phyloP scores from a whole-genome alignment of 2,329 filamentous ascomycete species.

The Scorias spongiosa region DNA sequence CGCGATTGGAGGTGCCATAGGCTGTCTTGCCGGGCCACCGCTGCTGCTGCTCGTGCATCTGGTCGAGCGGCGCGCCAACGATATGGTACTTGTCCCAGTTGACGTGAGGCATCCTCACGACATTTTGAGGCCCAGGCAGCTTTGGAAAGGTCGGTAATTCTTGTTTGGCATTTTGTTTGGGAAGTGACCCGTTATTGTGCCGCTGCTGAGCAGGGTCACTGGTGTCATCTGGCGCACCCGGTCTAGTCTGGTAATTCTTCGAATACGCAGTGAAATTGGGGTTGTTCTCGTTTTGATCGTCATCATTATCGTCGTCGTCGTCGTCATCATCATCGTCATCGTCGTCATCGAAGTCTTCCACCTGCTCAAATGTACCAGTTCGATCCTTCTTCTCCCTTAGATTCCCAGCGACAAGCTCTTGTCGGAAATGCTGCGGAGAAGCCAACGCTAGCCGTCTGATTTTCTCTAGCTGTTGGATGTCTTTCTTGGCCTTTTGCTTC shows the following conservation, averaged over 20 bases:
- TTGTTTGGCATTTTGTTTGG: too few species aligned
- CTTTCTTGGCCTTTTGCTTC: slow-evolving; percentile 57
- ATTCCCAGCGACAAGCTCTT: slow-evolving; percentile 49
- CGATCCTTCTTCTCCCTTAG: slow-evolving; percentile 18
- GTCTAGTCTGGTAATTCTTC: background rate
- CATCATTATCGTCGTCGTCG: slow-evolving; percentile 11
- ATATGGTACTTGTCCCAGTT: slow-evolving; percentile 93
- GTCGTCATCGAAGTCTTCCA: slow-evolving; percentile 18
- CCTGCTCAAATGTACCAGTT: slow-evolving; percentile 19
- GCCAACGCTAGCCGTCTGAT: slow-evolving; percentile 56
- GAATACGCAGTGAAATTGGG: background rate
- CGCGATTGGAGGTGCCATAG: slow-evolving; percentile 9
- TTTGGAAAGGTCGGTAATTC: slow-evolving; percentile 36
- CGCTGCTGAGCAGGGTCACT: too few species aligned
- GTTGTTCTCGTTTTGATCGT: slow-evolving; percentile 1
- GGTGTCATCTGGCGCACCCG: too few species aligned
- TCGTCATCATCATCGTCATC: slow-evolving; percentile 15
- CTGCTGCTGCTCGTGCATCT: slow-evolving; percentile 67
- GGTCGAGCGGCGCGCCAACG: slow-evolving; percentile 71
- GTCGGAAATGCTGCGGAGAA: slow-evolving; percentile 56
- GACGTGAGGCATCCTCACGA: slow-evolving; percentile 74
- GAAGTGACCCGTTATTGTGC: background rate
- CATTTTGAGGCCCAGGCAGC: slow-evolving; percentile 63
- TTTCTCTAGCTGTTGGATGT: slow-evolving; percentile 54
- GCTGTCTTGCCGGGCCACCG: slow-evolving; percentile 35